Evolutionary conservation across 2,329 filamentous ascomycete genomes (phyloP), one percentile per base, ranked within the genome.

Genomic region (Aureobasidium mangrovei): DNA sequence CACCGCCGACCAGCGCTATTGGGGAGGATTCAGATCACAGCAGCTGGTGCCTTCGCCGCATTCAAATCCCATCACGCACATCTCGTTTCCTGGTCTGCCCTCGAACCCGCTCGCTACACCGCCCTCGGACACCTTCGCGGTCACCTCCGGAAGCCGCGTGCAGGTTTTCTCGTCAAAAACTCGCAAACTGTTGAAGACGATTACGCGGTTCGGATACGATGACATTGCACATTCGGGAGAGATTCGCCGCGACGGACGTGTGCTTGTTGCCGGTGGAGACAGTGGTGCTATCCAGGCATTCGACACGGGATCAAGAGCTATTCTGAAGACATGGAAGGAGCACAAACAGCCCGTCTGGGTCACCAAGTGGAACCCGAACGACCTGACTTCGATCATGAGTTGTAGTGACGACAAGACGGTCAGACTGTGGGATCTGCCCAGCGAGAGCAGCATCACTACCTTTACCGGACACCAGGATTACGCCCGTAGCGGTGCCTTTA

Each of bases 271-370:
- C 32, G 91, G 91, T 63, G 91, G 96, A 62, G 91, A 96, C 67
- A 86, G 83, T 39, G 94, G 94, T 55, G 84, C 85, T 58, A 88
- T 98, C 61, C 94, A 98, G 71, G 90, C 96, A 9, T 98, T 97
- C 66, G 93, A 98, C 66, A 83, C 95, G 49, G 84, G 79, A 67
- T 91, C 90, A 55, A 81, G 93, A 59, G 90, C 90, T 3, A 95
- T 98, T 61, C 74, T 98, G 63, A 91, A 93, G 75, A 96, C 91
- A 49, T 98, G 93, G 91, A 83, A 85, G 60, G 83, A 91, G 62
- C 91, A 97, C 74, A 91, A 90, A 73, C 91, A 95, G 76, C 88
- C 93, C 10, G 88, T 95, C 27, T 96, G 91, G 85, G 82, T 85
- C 27, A 91, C 90, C 43, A 85, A 85, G 69, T 98, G 94, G 79